Percentiles rank a stretch among this genome's conserved stretches.
phyloP scores from a whole-genome alignment of 2,329 filamentous ascomycete genomes.

The Myriosclerotinia duriaeana region DNA sequence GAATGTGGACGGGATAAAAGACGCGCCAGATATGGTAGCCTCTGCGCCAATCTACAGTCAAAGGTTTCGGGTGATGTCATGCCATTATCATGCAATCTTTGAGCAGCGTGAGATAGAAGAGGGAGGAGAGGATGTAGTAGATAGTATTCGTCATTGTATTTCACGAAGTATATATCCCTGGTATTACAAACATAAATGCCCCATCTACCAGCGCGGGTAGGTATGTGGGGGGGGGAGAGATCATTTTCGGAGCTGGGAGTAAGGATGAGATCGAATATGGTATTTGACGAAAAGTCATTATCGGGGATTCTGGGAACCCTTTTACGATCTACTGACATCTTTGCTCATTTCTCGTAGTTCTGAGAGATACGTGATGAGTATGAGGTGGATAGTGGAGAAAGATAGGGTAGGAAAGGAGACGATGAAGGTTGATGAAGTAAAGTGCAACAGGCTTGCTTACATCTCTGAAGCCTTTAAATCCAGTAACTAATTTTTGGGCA shows the following conservation, averaged over 20 bases:
- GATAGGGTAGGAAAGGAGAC: not conserved
- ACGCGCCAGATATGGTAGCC: slow-evolving; percentile 4
- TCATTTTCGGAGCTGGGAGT: not conserved
- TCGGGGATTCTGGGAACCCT: no score
- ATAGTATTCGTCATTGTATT: not conserved
- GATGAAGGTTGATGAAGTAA: not conserved
- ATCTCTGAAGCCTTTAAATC: not conserved
- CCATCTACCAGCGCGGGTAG: not conserved
- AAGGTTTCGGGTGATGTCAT: not conserved
- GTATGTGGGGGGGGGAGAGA: not conserved
- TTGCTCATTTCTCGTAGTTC: slow-evolving; percentile 1
- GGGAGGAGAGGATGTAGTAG: not conserved
- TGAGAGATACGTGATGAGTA: not conserved
- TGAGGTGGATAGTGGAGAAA: accelerated
- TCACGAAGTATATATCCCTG: not conserved
- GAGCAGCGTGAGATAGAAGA: not conserved
- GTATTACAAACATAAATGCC: not conserved
- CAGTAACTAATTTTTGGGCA: not conserved
- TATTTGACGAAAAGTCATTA: not conserved
- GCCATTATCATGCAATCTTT: not conserved
- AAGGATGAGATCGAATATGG: not conserved
- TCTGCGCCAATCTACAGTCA: not conserved
- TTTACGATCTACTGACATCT: not conserved
- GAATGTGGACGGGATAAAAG: not conserved
- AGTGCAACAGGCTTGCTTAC: not conserved